A percentile compares a stretch with the other conserved stretches of the same genome.
Conservation (phyloP, 352 stramenopile genomes). For the Pythium monospermum region DNA sequence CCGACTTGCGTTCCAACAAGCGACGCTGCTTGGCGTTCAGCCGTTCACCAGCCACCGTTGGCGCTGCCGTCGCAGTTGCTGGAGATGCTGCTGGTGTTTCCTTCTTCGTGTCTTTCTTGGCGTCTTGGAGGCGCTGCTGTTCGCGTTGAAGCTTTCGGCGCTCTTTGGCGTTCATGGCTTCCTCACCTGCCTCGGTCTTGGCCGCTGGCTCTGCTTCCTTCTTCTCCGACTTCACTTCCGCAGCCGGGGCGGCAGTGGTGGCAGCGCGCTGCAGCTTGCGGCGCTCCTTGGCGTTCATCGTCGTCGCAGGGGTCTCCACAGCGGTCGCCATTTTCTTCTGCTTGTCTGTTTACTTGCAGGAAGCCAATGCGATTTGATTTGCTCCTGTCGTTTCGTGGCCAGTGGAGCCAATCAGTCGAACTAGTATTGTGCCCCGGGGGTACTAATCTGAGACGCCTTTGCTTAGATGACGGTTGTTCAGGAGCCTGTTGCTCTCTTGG, state of each 20-base stretch:
- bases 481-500: too few species aligned
- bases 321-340: too few species aligned
- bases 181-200: not conserved
- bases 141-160: conserved; percentile 62
- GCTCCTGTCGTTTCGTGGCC: too few species aligned
- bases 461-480: too few species aligned
- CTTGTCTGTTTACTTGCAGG: too few species aligned
- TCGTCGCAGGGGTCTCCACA: too few species aligned
- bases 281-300: conserved; percentile 62
- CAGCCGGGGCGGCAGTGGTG: not conserved
- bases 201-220: not conserved
- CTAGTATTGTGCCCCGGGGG: not conserved
- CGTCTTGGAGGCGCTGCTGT: conserved; percentile 32
- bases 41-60: conserved; percentile 7
- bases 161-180: conserved; percentile 74
- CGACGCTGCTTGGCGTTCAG: conserved; percentile 56
- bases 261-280: conserved; percentile 39
- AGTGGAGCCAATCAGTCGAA: conserved; percentile 2
- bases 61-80: not conserved
- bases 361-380: conserved; percentile 24
- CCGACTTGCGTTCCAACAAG: conserved; percentile 39
- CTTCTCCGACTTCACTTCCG: not conserved
- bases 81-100: not conserved
- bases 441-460: too few species aligned
- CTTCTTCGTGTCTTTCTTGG: not conserved